These are phyloP conservation scores for Lojkania enalia DNA, from an alignment of 2,329 filamentous ascomycete genomes.

Conservation along the genomic window DNA sequence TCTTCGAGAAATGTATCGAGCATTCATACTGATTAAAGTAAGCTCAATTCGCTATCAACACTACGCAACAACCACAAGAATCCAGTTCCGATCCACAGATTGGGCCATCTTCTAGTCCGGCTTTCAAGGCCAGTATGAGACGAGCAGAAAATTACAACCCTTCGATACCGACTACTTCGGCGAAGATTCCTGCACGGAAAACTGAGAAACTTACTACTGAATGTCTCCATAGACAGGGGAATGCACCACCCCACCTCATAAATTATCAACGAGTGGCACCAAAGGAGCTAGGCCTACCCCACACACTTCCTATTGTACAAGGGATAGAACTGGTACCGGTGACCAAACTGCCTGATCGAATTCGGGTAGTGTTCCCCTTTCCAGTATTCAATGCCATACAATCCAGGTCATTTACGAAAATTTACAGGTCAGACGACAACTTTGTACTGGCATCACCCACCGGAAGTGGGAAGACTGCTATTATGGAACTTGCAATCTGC, in stretches of 20 bases:
- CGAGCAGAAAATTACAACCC: conserved; percentile 15
- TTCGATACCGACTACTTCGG: too few species aligned
- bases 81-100: conserved; percentile 37
- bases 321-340: conserved; percentile 64
- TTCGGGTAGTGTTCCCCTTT: conserved; percentile 72
- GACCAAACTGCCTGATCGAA: conserved; percentile 67
- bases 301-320: conserved; percentile 52
- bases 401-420: conserved; percentile 71
- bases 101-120: conserved; percentile 46
- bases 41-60: conserved; percentile 29
- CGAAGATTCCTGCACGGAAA: too few species aligned
- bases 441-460: conserved; percentile 81
- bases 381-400: conserved; percentile 80
- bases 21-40: neutral
- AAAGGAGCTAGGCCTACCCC: conserved; percentile 15
- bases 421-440: conserved; percentile 72
- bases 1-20: too few species aligned
- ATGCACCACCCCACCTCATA: too few species aligned
- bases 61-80: conserved; percentile 17
- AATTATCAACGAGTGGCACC: conserved; percentile 2
- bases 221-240: neutral
- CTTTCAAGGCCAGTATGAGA: conserved; percentile 42
- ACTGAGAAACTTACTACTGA: neutral
- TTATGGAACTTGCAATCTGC: conserved; percentile 82
- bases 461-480: conserved; percentile 80